Conservation (phyloP, 2,329 filamentous ascomycete genomes). For the Dactylellina sp. region DNA sequence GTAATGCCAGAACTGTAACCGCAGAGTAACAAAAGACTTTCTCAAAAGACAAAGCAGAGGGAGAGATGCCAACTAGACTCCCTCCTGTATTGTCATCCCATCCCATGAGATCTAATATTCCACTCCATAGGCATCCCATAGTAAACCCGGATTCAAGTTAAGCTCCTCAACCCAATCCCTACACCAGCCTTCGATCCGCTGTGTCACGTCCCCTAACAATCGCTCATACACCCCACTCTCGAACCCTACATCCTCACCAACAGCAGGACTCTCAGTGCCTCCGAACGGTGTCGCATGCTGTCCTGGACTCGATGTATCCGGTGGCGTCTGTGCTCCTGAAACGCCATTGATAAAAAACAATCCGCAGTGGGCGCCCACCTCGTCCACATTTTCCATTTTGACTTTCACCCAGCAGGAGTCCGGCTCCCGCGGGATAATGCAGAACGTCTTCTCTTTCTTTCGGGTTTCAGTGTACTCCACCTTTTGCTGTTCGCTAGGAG, state of each 20-base stretch:
- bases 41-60: too few relatives aligned
- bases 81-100: too few relatives aligned
- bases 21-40: too few relatives aligned
- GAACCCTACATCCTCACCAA: conserved; percentile 30
- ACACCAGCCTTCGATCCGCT: conserved; percentile 77
- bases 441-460: conserved; percentile 77
- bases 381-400: conserved; percentile 84
- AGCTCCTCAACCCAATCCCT: conserved; percentile 61
- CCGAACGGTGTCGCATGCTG: not conserved
- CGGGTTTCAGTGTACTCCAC: conserved; percentile 58
- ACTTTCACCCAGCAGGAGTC: conserved; percentile 82
- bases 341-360: conserved; percentile 70
- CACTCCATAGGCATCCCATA: conserved; percentile 12
- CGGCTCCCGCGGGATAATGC: conserved; percentile 74
- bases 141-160: conserved; percentile 17
- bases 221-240: conserved; percentile 70
- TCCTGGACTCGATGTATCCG: conserved; percentile 68
- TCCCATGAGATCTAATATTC: not conserved
- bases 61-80: too few relatives aligned
- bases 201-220: conserved; percentile 80
- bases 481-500: not conserved
- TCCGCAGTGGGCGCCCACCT: conserved; percentile 85
- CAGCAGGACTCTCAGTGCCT: not conserved
- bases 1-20: too few relatives aligned
- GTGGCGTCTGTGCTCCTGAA: conserved; percentile 63